Conservation (phyloP, 1,284 basidiomycete species). For the Tetrapyrgos nigripes region DNA sequence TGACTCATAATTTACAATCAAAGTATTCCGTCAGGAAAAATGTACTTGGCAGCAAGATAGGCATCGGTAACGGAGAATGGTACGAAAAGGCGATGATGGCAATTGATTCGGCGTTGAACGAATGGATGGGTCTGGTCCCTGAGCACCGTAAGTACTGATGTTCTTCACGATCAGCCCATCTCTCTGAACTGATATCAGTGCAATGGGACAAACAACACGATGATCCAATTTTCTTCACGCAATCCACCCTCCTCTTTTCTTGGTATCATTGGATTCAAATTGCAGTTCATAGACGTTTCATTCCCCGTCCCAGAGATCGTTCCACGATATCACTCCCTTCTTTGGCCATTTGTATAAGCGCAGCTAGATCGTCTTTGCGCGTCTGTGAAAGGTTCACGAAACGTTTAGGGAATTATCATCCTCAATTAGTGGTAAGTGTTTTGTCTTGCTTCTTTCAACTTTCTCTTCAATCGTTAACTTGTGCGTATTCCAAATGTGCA, state of each 20-base stretch:
- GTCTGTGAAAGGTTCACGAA: conserved; percentile 67
- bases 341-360: conserved; percentile 86
- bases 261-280: conserved; percentile 80
- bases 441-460: no score
- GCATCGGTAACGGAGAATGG: conserved; percentile 54
- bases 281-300: conserved; percentile 82
- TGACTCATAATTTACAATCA: neutral
- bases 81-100: conserved; percentile 77
- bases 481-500: no score
- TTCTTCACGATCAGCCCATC: neutral
- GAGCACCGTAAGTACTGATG: conserved; percentile 54
- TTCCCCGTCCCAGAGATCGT: conserved; percentile 67
- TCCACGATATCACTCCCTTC: conserved; percentile 69
- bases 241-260: conserved; percentile 71
- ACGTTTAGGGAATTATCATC: no score
- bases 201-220: conserved; percentile 75
- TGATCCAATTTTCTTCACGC: conserved; percentile 69
- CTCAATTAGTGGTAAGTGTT: no score
- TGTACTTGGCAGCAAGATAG: conserved; percentile 59
- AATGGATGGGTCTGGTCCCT: conserved; percentile 78
- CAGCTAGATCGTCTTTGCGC: conserved; percentile 80
- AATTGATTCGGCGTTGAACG: conserved; percentile 77
- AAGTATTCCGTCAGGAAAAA: conserved; percentile 80
- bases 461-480: no score
- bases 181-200: conserved; percentile 47